Evolutionary conservation across 495 filamentous ascomycete genomes (phyloP).

Genomic region (Pseudoneurospora amorphoporcata): DNA sequence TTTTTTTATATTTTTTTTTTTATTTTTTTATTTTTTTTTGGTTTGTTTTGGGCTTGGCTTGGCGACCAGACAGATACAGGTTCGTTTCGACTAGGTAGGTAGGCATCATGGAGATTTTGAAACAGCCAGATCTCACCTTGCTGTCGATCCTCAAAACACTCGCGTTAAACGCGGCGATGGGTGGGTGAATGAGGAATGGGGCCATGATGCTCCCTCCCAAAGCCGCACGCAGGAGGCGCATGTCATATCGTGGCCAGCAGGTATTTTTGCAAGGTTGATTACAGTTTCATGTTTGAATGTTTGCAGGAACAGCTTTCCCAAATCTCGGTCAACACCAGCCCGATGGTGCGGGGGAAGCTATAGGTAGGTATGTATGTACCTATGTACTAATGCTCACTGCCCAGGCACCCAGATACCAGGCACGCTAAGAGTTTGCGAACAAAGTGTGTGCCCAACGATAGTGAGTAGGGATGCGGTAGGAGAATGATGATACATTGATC

Average conservation of each 20-base stretch:
- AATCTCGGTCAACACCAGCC: background rate
- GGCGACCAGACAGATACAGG: background rate
- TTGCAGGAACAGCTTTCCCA: background rate
- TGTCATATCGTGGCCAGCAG: background rate
- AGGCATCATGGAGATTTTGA: background rate
- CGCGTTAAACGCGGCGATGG: background rate
- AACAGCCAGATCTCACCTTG: background rate
- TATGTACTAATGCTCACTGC: background rate
- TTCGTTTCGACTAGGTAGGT: background rate
- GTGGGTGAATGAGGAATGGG: background rate
- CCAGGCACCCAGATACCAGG: background rate
- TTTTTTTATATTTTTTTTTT: too few species aligned
- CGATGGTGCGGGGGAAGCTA: background rate
- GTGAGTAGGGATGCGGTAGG: background rate
- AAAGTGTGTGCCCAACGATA: background rate
- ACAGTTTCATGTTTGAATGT: background rate
- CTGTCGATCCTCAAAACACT: background rate
- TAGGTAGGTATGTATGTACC: background rate
- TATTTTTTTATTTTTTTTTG: too few species aligned
- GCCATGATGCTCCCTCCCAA: background rate
- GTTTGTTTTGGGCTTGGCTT: background rate
- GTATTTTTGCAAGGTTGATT: background rate
- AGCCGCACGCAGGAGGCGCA: background rate
- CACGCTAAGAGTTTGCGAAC: background rate
- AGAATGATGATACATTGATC: background rate